Evolutionary conservation across 2,329 filamentous ascomycete species (phyloP), one percentile per base, ranked within the genome.

Genomic region (Exserohilum rostratum): DNA sequence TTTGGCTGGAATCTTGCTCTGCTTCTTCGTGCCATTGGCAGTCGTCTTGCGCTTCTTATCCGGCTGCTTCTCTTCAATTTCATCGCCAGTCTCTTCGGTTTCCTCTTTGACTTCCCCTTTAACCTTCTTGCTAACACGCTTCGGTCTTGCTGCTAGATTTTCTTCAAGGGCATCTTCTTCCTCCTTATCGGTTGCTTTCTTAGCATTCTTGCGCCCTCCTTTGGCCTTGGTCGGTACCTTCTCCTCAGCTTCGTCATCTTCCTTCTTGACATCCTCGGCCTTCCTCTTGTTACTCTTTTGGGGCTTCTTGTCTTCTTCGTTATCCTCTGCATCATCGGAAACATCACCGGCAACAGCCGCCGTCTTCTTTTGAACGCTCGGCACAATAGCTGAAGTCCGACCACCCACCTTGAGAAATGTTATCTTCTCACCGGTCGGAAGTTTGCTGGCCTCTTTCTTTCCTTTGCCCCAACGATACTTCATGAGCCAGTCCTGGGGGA

Each of bases 381-480:
- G 92, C 0, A 96, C 91, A 47, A 93, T 89, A 43, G 93, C 96
- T 68, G 91, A 96, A 3, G 95, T 98, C 40, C 95, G 82, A 2
- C 93, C 93, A 0, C 93, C 93, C 0, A 98, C 93, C 0, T 89
- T 97, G 44, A 98, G 77, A 69, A 93, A 95, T 0, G 87, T 86
- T 40, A 98, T 87, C 75, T 89, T 92, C 60, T 92, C 88, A 0
- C 95, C 95, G 61, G 86, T 96, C 0, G 93, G 93, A 25, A 98
- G 77, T 44, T 82, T 83, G 4, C 83, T 85, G 0, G 82, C 76
- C 1, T 85, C 82, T 70, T 93, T 92, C 70, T 91, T 91, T 17
- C 90, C 90, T 70, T 97, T 96, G 11, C 87, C 86, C 95, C 95
- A 98, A 22, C 92, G 85, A 71, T 96, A 83, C 58, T 90, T 88